phyloP scores from a whole-genome alignment of 2,329 filamentous ascomycete species.

The Xylaria sp. region DNA sequence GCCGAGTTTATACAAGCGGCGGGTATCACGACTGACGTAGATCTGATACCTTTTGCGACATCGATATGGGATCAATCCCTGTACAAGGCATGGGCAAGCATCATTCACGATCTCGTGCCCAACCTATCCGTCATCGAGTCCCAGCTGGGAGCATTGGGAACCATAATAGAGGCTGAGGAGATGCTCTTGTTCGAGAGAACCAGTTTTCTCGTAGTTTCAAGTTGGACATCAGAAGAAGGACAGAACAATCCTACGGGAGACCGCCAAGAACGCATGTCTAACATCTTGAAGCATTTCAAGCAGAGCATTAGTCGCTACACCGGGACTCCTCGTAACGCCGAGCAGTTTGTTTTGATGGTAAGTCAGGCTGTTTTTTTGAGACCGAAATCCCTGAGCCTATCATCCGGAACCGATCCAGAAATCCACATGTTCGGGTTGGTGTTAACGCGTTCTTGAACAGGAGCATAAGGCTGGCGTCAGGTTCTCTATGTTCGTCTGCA shows the following conservation, averaged over 20 bases:
- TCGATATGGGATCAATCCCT: constrained; percentile 99
- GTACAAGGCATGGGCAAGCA: constrained; percentile 98
- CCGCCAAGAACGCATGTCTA: constrained; percentile 91
- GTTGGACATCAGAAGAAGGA: constrained; percentile 81
- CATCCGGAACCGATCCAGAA: neutral
- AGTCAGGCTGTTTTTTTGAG: constrained; percentile 15
- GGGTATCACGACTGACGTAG: constrained; percentile 59
- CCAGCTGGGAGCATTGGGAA: constrained; percentile 82
- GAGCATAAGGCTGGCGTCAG: constrained; percentile 79
- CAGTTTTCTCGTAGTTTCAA: constrained; percentile 95
- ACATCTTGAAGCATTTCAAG: constrained; percentile 99
- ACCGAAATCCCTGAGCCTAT: neutral
- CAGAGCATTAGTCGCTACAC: constrained; percentile 81
- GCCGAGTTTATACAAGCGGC: constrained; percentile 60
- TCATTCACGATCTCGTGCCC: constrained; percentile 97
- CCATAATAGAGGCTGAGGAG: constrained; percentile 91
- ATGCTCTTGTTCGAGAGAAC: constrained; percentile 94
- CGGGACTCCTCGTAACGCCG: constrained; percentile 80
- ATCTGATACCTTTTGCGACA: constrained; percentile 89
- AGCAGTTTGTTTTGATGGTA: constrained; percentile 79
- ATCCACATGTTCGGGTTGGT: neutral
- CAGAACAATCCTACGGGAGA: constrained; percentile 87
- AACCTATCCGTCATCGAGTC: constrained; percentile 89
- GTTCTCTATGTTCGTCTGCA: constrained; percentile 94
- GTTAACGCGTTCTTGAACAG: constrained; percentile 38